phyloP scores from a whole-genome alignment of 2,329 filamentous ascomycete species.

The Cordyceps fumosorosea region DNA sequence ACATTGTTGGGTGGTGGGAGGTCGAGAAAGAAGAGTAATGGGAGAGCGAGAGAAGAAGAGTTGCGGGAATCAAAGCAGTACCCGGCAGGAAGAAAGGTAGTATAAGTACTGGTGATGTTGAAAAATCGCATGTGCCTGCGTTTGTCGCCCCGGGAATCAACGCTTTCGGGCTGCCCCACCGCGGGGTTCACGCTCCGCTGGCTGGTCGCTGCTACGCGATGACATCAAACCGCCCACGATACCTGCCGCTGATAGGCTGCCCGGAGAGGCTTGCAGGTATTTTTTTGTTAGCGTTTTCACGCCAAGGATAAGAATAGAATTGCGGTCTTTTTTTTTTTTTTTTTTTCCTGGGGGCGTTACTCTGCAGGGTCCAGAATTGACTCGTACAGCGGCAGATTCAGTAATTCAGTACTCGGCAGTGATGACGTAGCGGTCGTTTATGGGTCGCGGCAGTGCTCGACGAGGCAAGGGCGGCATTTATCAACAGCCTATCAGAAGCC shows the following conservation, averaged over 20 bases:
- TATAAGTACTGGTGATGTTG: background rate
- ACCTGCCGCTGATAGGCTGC: constrained; percentile 2
- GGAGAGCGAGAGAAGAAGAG: no score
- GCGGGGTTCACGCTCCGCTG: constrained; percentile 10
- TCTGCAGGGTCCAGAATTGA: background rate
- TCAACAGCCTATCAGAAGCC: background rate
- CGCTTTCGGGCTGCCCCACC: background rate
- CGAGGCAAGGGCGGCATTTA: background rate
- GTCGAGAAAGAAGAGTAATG: background rate
- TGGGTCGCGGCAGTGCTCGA: background rate
- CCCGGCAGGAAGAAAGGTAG: background rate
- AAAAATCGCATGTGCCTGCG: constrained; percentile 4
- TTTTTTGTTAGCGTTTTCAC: background rate
- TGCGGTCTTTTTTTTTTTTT: background rate
- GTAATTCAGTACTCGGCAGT: background rate
- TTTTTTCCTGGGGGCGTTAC: background rate
- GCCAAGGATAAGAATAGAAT: background rate
- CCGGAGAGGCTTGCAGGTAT: constrained; percentile 5
- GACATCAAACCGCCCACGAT: constrained; percentile 1
- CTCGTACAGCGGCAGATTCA: background rate
- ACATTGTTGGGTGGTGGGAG: constrained; percentile 55
- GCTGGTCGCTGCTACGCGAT: background rate
- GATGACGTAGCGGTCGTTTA: background rate
- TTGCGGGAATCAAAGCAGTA: background rate
- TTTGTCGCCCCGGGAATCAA: background rate